Evolutionary conservation across 2,329 filamentous ascomycete species (phyloP), one percentile per base, ranked within the genome.

Genomic region (Neofusicoccum sp.): DNA sequence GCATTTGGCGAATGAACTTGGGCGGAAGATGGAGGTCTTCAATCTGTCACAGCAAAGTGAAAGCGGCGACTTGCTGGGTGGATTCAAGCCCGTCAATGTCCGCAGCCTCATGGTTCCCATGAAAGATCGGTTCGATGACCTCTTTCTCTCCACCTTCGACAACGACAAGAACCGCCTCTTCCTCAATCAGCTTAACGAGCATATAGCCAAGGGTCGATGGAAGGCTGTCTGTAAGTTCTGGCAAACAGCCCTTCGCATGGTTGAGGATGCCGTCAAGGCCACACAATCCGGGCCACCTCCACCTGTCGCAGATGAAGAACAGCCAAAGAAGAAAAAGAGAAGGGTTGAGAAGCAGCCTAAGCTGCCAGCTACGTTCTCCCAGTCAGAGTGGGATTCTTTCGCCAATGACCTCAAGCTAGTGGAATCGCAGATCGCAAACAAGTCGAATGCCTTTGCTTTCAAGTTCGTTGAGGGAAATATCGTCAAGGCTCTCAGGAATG

Each of bases 1-100:
- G 73, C 92, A 97, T 71, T 80, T 99, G 60, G 92, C 95, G 0
- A 87, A 89, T 61, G 84, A 89, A 3, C 82, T 97, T 30, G 91
- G 93, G 1, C 89, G 92, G 70, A 96, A 91, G 68, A 83, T 99
- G 11, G 89, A 92, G 0, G 91, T 93, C 2, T 92, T 99, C 70
- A 99, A 99, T 71, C 75, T 99, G 71, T 99, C 95, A 0, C 96
- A 99, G 72, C 96, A 99, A 73, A 98, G 93, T 70, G 96, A 99
- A 75, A 93, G 90, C 41, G 90, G 93, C n/a, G 95, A 99, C 77
- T 79, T 99, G 11, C 81, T 99, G 0, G 96, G 95, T 68, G 95
- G 95, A 0, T 98, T 96, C 79, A 99, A 99, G 73, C 95, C 95
- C 0, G 89, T 99, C 62, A 97, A 93, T 71, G 86, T 95, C 43